Base-by-base conservation (phyloP, 305 asterid genomes). In the Solanum chacoense region DNA sequence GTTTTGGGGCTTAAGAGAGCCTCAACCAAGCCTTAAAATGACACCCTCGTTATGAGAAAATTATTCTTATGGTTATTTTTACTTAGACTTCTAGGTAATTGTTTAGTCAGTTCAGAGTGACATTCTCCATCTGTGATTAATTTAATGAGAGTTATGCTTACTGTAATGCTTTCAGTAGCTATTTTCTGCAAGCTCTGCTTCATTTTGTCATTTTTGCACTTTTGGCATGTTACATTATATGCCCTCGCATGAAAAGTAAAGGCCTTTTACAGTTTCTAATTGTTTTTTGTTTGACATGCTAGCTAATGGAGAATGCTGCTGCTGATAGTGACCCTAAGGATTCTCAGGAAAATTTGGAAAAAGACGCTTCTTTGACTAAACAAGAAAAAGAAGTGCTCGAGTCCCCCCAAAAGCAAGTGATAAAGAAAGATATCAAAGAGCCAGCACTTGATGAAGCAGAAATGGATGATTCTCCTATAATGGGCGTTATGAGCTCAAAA, bases 401-500 rank as follows among this genome's bases (percentile, higher is more conserved):
- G 73, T 84, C 89, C 87, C 93, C 95, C 42, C 76, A 89, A 87
- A 90, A 92, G 89, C 90, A 89, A 87, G 94, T 93, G 87, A 89
- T 88, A 59, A 93, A 91, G 84, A 91, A 88, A 11, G 91, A 90
- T 81, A 69, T 89, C 40, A 92, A 91, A 88, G 92, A 89, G 80
- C 50, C 92, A 37, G 88, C 91, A 88, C 40, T 86, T 79, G 94
- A 92, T 40, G 97, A 94, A 63, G 91, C 92, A 74, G 89, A 90
- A 86, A 88, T 90, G 92, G 98, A 96, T 87, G 99, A 95, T 90
- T 98, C 98, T 85, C 99, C 99, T 88, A 94, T 96, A 89, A 93
- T 95, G 98, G 99, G 98, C 50, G 94, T 96, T 88, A 89, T 95
- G 88, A 90, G 93, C 85, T 88, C 93, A 42, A 94, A 93, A 88